Conservation (phyloP, 208 protist species). For the Naegleria lovaniensis region DNA sequence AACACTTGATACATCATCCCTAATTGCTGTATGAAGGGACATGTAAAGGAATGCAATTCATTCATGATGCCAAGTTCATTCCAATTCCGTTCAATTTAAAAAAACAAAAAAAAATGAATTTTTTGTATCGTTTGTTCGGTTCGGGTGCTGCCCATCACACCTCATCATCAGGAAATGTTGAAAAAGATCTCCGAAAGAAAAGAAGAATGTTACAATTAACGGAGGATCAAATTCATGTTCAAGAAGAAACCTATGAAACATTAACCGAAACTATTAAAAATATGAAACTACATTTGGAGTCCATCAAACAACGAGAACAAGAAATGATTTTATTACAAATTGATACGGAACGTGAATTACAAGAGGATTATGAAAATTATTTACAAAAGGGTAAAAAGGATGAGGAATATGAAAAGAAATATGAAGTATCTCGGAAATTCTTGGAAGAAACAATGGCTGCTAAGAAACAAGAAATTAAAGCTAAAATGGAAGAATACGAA, state of each 20-base stretch:
- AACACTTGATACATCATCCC: no score
- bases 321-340: neutral
- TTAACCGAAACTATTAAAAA: neutral
- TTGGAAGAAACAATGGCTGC: neutral
- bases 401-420: constrained; percentile 15
- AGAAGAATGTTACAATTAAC: constrained; percentile 1
- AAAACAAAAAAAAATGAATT: neutral
- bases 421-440: neutral
- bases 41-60: no score
- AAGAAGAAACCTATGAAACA: constrained; percentile 7
- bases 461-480: neutral
- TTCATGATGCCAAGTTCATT: no score
- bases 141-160: no score
- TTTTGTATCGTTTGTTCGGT: neutral
- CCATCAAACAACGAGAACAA: neutral
- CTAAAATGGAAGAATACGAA: neutral
- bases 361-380: neutral
- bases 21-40: no score
- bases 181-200: neutral
- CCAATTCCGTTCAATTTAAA: no score
- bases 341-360: neutral
- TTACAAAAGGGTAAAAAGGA: neutral
- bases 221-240: neutral
- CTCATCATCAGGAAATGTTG: neutral
- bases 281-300: constrained; percentile 1